phyloP scores from a whole-genome alignment of 106 monocot species.

The Acorus gramineus region DNA sequence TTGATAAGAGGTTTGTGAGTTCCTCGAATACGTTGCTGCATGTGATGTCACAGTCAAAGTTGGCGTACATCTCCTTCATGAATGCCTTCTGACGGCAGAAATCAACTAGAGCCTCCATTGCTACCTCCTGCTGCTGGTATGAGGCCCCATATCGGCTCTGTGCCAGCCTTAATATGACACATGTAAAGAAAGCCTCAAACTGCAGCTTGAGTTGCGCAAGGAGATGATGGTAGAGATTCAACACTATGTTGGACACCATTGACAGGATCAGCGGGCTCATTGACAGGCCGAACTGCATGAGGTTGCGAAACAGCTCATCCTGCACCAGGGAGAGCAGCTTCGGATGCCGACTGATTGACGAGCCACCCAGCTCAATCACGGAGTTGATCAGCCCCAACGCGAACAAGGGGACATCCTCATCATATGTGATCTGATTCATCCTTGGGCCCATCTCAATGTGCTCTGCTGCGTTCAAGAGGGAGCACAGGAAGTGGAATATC shows the following conservation, averaged over 20 bases:
- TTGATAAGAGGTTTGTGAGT: constrained; percentile 64
- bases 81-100: constrained; percentile 75
- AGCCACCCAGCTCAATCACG: constrained; percentile 67
- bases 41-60: constrained; percentile 76
- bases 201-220: constrained; percentile 76
- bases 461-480: constrained; percentile 65
- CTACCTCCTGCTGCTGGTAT: constrained; percentile 95
- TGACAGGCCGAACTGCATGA: constrained; percentile 90
- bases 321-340: constrained; percentile 65
- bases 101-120: constrained; percentile 83
- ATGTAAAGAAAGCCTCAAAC: constrained; percentile 88
- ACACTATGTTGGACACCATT: constrained; percentile 80
- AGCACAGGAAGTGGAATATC: constrained; percentile 88
- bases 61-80: constrained; percentile 83
- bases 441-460: constrained; percentile 58
- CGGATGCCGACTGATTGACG: constrained; percentile 54
- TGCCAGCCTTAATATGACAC: constrained; percentile 78
- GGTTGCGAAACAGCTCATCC: constrained; percentile 75
- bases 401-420: constrained; percentile 92
- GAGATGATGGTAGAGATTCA: constrained; percentile 76
- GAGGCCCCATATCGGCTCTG: constrained; percentile 64
- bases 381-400: constrained; percentile 85
- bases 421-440: constrained; percentile 59
- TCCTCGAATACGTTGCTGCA: constrained; percentile 79
- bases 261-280: constrained; percentile 84